Evolutionary conservation across 495 filamentous ascomycete species (phyloP).

Genomic region (Cercophora sp.): DNA sequence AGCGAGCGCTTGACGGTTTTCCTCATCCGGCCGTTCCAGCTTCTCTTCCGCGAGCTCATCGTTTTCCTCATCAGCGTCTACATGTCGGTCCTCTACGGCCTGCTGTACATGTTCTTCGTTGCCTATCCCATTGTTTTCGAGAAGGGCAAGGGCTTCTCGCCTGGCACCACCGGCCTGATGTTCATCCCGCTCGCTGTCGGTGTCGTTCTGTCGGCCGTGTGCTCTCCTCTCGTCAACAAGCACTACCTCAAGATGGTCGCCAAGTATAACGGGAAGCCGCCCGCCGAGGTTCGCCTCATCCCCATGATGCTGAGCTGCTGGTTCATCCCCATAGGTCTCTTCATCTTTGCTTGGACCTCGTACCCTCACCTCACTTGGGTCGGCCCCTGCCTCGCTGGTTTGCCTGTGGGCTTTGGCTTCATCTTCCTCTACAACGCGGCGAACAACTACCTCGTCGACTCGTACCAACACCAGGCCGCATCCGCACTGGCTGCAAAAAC

Average conservation of each 20-base stretch:
- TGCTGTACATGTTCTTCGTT: constrained; percentile 83
- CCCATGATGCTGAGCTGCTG: constrained; percentile 86
- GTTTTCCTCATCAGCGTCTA: constrained; percentile 73
- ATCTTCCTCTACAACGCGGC: constrained; percentile 83
- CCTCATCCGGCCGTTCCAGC: constrained; percentile 72
- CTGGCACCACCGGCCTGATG: constrained; percentile 71
- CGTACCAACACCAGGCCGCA: constrained; percentile 81
- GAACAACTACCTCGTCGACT: constrained; percentile 80
- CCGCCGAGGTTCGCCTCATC: constrained; percentile 70
- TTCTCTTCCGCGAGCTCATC: constrained; percentile 74
- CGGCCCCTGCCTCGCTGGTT: constrained; percentile 67
- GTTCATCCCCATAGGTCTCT: constrained; percentile 70
- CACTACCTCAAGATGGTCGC: constrained; percentile 62
- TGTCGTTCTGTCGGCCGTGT: constrained; percentile 58
- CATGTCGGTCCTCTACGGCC: constrained; percentile 74
- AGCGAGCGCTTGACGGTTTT: constrained; percentile 60
- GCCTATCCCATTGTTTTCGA: constrained; percentile 78
- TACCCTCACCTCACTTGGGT: constrained; percentile 63
- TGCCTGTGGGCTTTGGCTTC: constrained; percentile 74
- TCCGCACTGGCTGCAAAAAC: constrained; percentile 83
- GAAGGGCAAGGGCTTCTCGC: constrained; percentile 66
- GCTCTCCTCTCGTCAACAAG: constrained; percentile 68
- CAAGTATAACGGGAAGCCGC: constrained; percentile 63
- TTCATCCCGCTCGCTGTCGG: constrained; percentile 73
- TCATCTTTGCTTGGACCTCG: constrained; percentile 83